Conservation (phyloP, 1,139 yeast species). For the Blastobotrys malaysiensis region DNA sequence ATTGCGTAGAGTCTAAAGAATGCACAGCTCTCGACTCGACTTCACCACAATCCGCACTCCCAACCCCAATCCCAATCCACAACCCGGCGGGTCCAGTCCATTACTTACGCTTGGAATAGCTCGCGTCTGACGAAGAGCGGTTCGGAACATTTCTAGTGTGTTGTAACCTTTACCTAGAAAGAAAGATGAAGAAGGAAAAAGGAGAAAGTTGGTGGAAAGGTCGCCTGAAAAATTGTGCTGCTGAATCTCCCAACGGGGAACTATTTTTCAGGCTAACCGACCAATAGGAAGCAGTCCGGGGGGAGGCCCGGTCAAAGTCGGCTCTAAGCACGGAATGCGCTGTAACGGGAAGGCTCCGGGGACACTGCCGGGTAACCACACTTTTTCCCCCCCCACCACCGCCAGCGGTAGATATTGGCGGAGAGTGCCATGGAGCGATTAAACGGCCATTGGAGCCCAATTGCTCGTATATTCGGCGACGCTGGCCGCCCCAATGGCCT, state of each 20-base stretch:
- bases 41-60: no score
- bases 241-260: background rate
- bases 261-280: background rate
- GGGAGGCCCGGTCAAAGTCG: background rate
- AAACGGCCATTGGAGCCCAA: no score
- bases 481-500: no score
- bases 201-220: slow-evolving; percentile 8
- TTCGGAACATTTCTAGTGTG: slow-evolving; percentile 34
- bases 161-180: slow-evolving; percentile 7
- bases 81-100: no score
- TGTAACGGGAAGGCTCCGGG: background rate
- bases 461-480: no score
- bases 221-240: slow-evolving; percentile 5
- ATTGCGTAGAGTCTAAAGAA: no score
- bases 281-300: background rate
- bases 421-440: no score
- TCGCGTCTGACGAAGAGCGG: slow-evolving; percentile 37
- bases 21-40: no score
- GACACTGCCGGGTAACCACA: background rate
- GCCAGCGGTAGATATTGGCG: no score
- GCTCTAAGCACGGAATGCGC: background rate
- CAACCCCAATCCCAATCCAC: no score
- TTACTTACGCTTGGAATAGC: slow-evolving; percentile 28
- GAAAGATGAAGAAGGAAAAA: slow-evolving; percentile 19
- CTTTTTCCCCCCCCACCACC: background rate